Evolutionary conservation across 257 asterid species (phyloP).

Genomic region (Ehretia macrophylla): DNA sequence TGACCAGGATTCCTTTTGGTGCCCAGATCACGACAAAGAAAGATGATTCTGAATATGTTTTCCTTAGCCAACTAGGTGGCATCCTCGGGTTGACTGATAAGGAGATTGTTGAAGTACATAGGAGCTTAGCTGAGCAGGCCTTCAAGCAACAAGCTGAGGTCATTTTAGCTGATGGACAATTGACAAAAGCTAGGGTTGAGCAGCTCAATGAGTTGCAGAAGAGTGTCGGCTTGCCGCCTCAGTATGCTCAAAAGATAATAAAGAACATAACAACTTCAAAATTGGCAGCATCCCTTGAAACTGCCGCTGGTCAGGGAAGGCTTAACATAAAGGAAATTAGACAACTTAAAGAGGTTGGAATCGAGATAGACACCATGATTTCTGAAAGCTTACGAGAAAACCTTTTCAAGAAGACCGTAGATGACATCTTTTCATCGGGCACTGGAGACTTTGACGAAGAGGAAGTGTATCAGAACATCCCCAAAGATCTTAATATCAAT

Average conservation of each 20-base stretch:
- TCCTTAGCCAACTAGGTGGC: conserved; percentile 72
- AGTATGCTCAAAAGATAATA: conserved; percentile 76
- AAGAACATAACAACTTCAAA: conserved; percentile 69
- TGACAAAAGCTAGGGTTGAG: conserved; percentile 71
- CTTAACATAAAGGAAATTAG: conserved; percentile 86
- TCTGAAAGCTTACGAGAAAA: conserved; percentile 73
- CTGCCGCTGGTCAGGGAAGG: conserved; percentile 85
- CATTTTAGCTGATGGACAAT: conserved; percentile 87
- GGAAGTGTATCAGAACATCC: conserved; percentile 79
- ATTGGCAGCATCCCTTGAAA: conserved; percentile 85
- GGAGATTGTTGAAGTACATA: conserved; percentile 81
- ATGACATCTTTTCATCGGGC: conserved; percentile 78
- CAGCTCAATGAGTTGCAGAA: conserved; percentile 74
- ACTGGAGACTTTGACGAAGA: conserved; percentile 90
- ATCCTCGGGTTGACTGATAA: conserved; percentile 72
- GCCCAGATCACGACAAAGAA: conserved; percentile 66
- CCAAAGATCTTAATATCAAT: conserved; percentile 71
- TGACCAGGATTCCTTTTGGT: conserved; percentile 71
- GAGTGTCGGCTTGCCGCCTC: conserved; percentile 76
- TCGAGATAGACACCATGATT: conserved; percentile 73
- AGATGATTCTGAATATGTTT: conserved; percentile 77
- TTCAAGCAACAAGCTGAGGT: conserved; percentile 92
- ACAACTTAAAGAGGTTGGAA: conserved; percentile 78
- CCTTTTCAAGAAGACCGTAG: conserved; percentile 75
- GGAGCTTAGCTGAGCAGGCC: conserved; percentile 86